Base-by-base conservation (phyloP, 2,329 filamentous ascomycete genomes). In the Trichophyton equinum region DNA sequence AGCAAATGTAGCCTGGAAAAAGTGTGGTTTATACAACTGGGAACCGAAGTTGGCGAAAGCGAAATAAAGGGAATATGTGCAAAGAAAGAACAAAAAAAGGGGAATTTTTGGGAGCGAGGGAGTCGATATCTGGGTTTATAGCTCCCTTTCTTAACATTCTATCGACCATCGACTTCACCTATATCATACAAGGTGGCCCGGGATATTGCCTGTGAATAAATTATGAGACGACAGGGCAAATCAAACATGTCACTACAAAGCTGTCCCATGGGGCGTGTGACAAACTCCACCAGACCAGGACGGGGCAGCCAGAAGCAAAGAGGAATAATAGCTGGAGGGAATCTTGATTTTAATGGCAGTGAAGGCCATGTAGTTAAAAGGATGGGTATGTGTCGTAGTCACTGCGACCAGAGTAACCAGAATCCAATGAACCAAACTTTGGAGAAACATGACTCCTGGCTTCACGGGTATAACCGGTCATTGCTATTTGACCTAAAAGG, bases 231-330 rank as follows among this genome's bases (percentile, higher is more conserved):
- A n/a, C n/a, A 57, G 22, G 5, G 36, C 18, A 57, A 42, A 27
- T 57, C 36, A 27, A 57, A 57, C 55, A 57, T 42, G 40, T 57
- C 55, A 57, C 36, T 42, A 57, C 20, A 57, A 57, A 57, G 55
- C 18, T 18, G 42, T 40, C 40, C n/a, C 55, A 55, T 25, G n/a
- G 27, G 4, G 15, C 18, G 51, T 55, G 51, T 36, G 55, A 57
- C 33, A 42, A 57, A 57, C 55, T 55, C 51, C 51, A 55, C 51
- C 15, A 18, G 11, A 15, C 13, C 18, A 15, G 22, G 27, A 25
- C 15, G 13, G 18, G 27, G 4, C 3, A 15, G 3, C 20, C 13
- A 20, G 18, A 55, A 6, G 22, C 15, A 20, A 36, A 33, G 18
- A 18, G 33, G 15, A 20, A 33, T 33, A 20, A 55, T 55, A 13